phyloP scores from a whole-genome alignment of 2,329 filamentous ascomycete genomes.

The Chaetomium globosum region DNA sequence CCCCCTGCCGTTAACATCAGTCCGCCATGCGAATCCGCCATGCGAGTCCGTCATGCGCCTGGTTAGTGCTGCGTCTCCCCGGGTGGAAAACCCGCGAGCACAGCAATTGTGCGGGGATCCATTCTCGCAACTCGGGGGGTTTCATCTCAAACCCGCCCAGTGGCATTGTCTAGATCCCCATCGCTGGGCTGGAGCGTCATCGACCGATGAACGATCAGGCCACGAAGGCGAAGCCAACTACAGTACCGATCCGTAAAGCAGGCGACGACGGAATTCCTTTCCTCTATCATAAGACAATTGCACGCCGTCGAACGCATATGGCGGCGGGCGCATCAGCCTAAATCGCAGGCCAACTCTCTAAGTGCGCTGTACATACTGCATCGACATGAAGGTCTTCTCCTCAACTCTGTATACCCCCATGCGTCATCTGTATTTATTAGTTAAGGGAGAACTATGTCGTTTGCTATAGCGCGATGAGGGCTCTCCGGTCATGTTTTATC shows the following conservation, averaged over 20 bases:
- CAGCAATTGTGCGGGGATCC: not conserved
- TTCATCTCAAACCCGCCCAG: not conserved
- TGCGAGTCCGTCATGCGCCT: slow-evolving; percentile 16
- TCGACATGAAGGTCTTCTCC: not conserved
- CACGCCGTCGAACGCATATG: not conserved
- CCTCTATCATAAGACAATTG: not conserved
- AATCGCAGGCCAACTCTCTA: slow-evolving; percentile 16
- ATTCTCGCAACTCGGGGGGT: not conserved
- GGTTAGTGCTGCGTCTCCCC: slow-evolving; percentile 11
- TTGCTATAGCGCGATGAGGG: not conserved
- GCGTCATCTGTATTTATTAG: not conserved
- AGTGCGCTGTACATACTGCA: not conserved
- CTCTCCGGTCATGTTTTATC: slow-evolving; percentile 23
- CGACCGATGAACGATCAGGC: slow-evolving; percentile 5
- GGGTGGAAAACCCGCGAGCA: not conserved
- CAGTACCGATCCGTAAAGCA: not conserved
- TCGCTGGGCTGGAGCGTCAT: slow-evolving; percentile 22
- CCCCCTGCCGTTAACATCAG: slow-evolving; percentile 17
- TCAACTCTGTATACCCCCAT: not conserved
- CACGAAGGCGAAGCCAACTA: slow-evolving; percentile 1
- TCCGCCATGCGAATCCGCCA: not conserved
- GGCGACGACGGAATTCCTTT: not conserved
- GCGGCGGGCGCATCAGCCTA: slow-evolving; percentile 30
- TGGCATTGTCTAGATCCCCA: slow-evolving; percentile 1
- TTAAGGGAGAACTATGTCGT: not conserved